Evolutionary conservation across 2,329 filamentous ascomycete genomes (phyloP), one percentile per base, ranked within the genome.

Genomic region (Paraconiothyrium brasiliense): DNA sequence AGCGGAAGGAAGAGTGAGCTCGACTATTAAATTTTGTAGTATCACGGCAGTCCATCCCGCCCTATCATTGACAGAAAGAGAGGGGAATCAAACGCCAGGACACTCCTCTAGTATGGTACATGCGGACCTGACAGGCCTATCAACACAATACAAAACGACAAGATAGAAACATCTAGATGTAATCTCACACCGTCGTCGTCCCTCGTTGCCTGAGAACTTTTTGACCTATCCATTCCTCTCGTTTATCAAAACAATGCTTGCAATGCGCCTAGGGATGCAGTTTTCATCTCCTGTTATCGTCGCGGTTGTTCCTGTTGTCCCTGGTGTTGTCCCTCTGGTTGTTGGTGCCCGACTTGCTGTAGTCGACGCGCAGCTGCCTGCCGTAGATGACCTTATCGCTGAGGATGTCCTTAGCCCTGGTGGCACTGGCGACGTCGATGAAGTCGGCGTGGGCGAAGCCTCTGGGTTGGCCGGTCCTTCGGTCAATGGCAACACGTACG

Each of bases 361-460:
- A 96, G 77, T 93, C 90, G 27, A 94, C 69, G 59, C 85, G 85
- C 67, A 97, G 80, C 57, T 77, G 73, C 58, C 92, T 86, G 46
- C 89, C 89, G 69, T 89, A 89, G n/a, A 94, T 80, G 51, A 82
- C 77, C 77, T 87, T 86, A 24, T 80, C 78, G 56, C 77, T 66
- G 43, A 97, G 81, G 14, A 82, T 67, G 58, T 88, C 85, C 70
- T 82, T 82, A 0, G 87, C 93, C 64, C 81, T 82, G 58, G 80
- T 71, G n/a, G 92, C 92, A 64, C 87, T 87, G 64, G 88, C 85
- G 43, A 89, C 75, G 69, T 91, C 87, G 47, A 85, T 73, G 77
- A 97, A 97, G 74, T 96, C 92, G 52, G 90, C 90, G 76, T 97
- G 93, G 22, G 90, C 91, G 76, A 95, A 97, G 64, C 93, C 93